Base-by-base conservation (phyloP, 1,284 basidiomycete species). In the Malassezia equina region DNA sequence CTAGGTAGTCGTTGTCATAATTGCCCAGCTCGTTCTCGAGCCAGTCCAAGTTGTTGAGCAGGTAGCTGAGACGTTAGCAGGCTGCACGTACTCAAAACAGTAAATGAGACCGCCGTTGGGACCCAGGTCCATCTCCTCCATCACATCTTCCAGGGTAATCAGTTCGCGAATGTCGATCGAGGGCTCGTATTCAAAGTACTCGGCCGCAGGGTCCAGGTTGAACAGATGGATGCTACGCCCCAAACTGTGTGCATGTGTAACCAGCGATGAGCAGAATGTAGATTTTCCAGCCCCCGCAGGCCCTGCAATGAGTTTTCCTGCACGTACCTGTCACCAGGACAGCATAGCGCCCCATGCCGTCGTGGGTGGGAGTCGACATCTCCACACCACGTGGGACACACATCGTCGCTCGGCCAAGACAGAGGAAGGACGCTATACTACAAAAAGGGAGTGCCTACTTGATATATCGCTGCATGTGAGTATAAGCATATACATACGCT, bases 261-360 rank as follows among this genome's bases (percentile, higher is more conserved):
- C 82, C 66, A 98, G 83, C 0, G 90, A 83, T 3, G 82, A 80
- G 69, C 88, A 88, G 73, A 99, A 94, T 0, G 94, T 98, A 0
- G 90, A 90, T 79, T 99, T 99, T 58, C 94, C 94, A 7, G 93
- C 90, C 36, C 94, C 94, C 0, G 94, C 94, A 47, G 94, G 93
- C 29, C 90, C 90, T 52, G 86, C 56, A 7, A 33, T 44, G n/a
- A 27, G 31, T 15, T 17, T 21, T 8, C 4, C 15, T 25, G 2
- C 25, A 47, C 58, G 29, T 33, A 60, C 58, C 59, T 17, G 50
- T 51, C 27, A 69, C 66, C 19, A 69, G 52, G 15, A 69, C 60
- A 5, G 66, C 66, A 43, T 69, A 69, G 33, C 65, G 58, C 13
- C 64, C 66, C 66, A 68, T 68, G n/a, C 27, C 13, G 41, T 36